These are phyloP conservation scores for Saccharomyces hybrid DNA, from an alignment of 1,139 yeast species.

Conservation along the genomic window DNA sequence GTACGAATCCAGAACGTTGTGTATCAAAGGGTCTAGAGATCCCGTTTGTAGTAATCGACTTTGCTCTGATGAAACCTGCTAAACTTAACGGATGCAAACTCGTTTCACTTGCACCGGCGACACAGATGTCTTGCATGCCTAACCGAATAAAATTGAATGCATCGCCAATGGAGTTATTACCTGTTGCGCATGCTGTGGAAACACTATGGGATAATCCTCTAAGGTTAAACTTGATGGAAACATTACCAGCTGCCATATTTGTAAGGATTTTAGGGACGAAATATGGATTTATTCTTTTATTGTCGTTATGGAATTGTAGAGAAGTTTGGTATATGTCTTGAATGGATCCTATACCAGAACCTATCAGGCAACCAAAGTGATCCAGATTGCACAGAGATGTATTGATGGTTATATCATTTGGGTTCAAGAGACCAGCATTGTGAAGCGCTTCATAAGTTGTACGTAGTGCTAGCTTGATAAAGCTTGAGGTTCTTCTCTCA, in stretches of 20 bases:
- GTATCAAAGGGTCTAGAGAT: constrained; percentile 88
- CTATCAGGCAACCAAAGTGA: constrained; percentile 67
- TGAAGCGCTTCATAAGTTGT: constrained; percentile 71
- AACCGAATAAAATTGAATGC: constrained; percentile 72
- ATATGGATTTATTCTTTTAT: constrained; percentile 70
- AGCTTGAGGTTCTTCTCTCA: constrained; percentile 54
- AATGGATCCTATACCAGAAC: constrained; percentile 89
- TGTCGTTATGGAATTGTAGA: constrained; percentile 51
- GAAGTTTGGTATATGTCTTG: constrained; percentile 61
- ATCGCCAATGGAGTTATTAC: constrained; percentile 89
- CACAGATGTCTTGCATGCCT: constrained; percentile 78
- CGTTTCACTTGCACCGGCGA: constrained; percentile 91
- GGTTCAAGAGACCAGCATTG: constrained; percentile 43
- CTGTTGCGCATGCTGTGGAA: constrained; percentile 96
- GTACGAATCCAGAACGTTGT: constrained; percentile 75
- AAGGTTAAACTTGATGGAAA: constrained; percentile 68
- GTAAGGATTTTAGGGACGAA: constrained; percentile 76
- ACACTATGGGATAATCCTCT: constrained; percentile 85
- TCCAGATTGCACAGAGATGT: constrained; percentile 19
- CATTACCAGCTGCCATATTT: constrained; percentile 93
- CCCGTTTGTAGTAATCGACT: constrained; percentile 55
- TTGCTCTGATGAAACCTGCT: constrained; percentile 88
- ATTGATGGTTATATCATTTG: constrained; percentile 29
- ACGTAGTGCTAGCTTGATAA: constrained; percentile 71
- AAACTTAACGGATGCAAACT: constrained; percentile 79